Percentiles rank a stretch among this genome's conserved stretches.
These are phyloP conservation scores for Didymella pinodella DNA, from an alignment of 2,329 filamentous ascomycete genomes.

Conservation along the genomic window DNA sequence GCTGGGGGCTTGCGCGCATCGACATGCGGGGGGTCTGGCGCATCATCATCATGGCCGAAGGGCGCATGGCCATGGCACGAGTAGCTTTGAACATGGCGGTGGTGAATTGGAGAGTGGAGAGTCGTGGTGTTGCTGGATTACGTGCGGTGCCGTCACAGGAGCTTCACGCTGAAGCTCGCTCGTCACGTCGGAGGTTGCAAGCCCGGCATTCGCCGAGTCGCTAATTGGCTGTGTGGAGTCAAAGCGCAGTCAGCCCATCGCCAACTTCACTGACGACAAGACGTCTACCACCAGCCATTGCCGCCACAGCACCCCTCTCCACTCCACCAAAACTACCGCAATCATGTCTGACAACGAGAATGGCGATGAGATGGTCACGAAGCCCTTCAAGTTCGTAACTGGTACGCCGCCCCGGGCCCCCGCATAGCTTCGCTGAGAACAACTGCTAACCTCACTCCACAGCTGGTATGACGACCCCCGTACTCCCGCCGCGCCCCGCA, in stretches of 20 bases:
- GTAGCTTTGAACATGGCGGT: constrained; percentile 48
- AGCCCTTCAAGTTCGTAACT: constrained; percentile 99
- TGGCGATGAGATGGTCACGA: constrained; percentile 82
- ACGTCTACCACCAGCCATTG: constrained; percentile 41
- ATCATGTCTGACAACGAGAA: constrained; percentile 79
- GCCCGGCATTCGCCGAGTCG: constrained; percentile 43
- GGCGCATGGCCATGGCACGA: constrained; percentile 51
- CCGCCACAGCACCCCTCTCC: constrained; percentile 32
- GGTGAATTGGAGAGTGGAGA: constrained; percentile 34
- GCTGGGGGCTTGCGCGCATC: constrained; percentile 48
- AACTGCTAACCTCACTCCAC: constrained; percentile 44
- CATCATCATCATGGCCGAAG: constrained; percentile 53
- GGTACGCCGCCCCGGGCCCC: constrained; percentile 66
- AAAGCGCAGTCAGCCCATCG: constrained; percentile 47
- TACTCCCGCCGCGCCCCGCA: constrained; percentile 20
- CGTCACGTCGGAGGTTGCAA: constrained; percentile 31
- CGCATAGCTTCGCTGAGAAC: constrained; percentile 19
- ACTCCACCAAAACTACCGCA: constrained; percentile 54
- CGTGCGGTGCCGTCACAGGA: constrained; percentile 44
- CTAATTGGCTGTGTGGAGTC: constrained; percentile 45
- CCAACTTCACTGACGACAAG: constrained; percentile 43
- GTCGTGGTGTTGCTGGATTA: constrained; percentile 32
- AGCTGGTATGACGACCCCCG: constrained; percentile 51
- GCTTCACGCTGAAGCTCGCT: constrained; percentile 27
- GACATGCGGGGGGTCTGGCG: constrained; percentile 51